Conservation (phyloP, 78 protist species). For the Guillardia theta region DNA sequence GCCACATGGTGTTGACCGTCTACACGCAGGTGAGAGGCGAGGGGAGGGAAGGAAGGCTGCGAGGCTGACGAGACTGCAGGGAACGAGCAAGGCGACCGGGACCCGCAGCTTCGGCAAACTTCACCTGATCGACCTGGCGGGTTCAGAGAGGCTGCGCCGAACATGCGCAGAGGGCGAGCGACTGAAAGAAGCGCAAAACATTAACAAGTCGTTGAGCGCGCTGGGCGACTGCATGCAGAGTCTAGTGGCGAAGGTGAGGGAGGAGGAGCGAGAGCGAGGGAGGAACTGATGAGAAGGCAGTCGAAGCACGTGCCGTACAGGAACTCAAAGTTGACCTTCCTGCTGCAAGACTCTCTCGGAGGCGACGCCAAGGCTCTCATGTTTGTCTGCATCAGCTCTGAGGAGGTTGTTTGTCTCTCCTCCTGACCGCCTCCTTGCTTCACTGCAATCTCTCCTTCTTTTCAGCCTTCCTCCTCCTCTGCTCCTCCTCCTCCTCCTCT, state of each 20-base stretch:
- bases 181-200: constrained; percentile 25
- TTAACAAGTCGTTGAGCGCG: not conserved
- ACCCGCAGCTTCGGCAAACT: not conserved
- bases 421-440: too few species aligned
- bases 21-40: too few species aligned
- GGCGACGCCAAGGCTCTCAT: constrained; percentile 5
- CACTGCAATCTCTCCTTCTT: too few species aligned
- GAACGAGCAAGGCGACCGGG: not conserved
- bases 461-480: too few species aligned
- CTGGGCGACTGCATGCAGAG: not conserved
- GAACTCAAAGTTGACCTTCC: constrained; percentile 39
- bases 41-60: too few species aligned
- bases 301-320: constrained; percentile 39
- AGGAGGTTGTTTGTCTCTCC: too few species aligned
- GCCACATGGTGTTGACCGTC: constrained; percentile 29
- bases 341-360: constrained; percentile 37
- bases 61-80: too few species aligned
- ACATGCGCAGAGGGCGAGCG: constrained; percentile 20
- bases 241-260: constrained; percentile 1
- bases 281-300: too few species aligned
- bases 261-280: too few species aligned
- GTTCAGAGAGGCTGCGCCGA: not conserved
- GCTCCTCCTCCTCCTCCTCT: too few species aligned
- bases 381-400: not conserved
- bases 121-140: constrained; percentile 45